Evolutionary conservation across 352 stramenopile species (phyloP).

Genomic region (Globisporangium yorkense): DNA sequence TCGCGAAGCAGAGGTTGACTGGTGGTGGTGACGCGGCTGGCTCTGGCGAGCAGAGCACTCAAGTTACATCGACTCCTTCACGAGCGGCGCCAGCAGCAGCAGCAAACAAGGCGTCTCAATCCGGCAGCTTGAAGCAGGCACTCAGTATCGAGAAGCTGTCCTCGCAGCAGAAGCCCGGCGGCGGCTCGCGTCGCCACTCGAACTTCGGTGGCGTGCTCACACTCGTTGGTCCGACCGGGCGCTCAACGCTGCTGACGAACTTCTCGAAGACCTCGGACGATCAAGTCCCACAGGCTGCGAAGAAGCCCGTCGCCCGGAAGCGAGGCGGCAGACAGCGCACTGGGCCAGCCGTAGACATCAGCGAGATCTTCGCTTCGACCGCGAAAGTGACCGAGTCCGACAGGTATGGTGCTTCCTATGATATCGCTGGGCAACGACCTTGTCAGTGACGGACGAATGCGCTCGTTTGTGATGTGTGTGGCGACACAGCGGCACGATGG

Average conservation of each 20-base stretch:
- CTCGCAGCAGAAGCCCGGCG: constrained; percentile 15
- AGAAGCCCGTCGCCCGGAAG: constrained; percentile 45
- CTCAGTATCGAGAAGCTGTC: constrained; percentile 56
- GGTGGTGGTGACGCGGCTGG: not conserved
- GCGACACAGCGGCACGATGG: constrained; percentile 41
- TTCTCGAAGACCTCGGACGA: constrained; percentile 69
- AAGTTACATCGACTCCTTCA: not conserved
- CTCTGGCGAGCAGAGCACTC: not conserved
- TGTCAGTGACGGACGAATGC: not conserved
- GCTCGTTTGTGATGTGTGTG: not conserved
- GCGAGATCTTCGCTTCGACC: constrained; percentile 72
- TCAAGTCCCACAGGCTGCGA: constrained; percentile 60
- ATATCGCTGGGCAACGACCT: not conserved
- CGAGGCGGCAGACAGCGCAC: constrained; percentile 40
- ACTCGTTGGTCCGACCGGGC: constrained; percentile 64
- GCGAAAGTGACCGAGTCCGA: constrained; percentile 56
- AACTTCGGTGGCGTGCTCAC: constrained; percentile 86
- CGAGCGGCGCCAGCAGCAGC: not conserved
- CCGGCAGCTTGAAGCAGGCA: constrained; percentile 33
- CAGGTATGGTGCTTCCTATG: constrained; percentile 18
- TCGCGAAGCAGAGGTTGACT: constrained; percentile 28
- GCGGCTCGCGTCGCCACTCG: constrained; percentile 57
- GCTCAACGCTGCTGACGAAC: constrained; percentile 63
- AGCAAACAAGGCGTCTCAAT: not conserved
- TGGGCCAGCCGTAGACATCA: constrained; percentile 53